Base-by-base conservation (phyloP, 768 basidiomycete species). In the Tylopilus felleus region DNA sequence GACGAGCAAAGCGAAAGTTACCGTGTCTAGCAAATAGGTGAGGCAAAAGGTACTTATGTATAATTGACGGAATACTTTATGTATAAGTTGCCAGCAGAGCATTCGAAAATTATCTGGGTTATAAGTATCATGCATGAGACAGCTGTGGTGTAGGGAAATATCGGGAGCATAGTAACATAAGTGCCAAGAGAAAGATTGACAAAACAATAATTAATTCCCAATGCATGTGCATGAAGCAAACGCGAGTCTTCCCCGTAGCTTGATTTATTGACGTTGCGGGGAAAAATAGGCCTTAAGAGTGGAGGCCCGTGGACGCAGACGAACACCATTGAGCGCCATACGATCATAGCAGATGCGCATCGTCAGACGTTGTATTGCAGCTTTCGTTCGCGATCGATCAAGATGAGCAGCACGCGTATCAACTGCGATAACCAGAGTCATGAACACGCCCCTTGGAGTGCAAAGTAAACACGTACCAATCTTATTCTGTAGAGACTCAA, bases 321-420 rank as follows among this genome's bases (percentile, higher is more conserved):
- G 58, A 47, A 23, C n/a, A 39, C 67, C 69, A 16, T 66, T 55
- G 28, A 69, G 63, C 9, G 72, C 72, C 47, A 61, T 57, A 8
- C 80, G 82, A 60, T 88, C 84, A 62, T 86, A 89, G 61, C 80
- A 67, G 13, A 90, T 69, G 22, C 84, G 80, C 73, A 86, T 77
- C 9, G 80, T 74, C 14, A 89, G 67, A 41, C 79, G 80, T 63
- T 90, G 86, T 46, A 90, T 68, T 1, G 79, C 77, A 3, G 82
- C 85, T 60, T 91, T 92, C 5, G 82, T 78, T 52, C 85, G 78
- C 3, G 89, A 88, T 44, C 90, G 83, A 57, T 90, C 88, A 31
- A 92, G 75, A 66, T 88, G 81, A 2, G 84, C 82, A 25, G 86
- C 88, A 43, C 87, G 84, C 3, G 82, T 84, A 64, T 91, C 89